A percentile compares a stretch with the other conserved stretches of the same genome.
phyloP scores from a whole-genome alignment of 306 rosid species.

The Alnus rubra region DNA sequence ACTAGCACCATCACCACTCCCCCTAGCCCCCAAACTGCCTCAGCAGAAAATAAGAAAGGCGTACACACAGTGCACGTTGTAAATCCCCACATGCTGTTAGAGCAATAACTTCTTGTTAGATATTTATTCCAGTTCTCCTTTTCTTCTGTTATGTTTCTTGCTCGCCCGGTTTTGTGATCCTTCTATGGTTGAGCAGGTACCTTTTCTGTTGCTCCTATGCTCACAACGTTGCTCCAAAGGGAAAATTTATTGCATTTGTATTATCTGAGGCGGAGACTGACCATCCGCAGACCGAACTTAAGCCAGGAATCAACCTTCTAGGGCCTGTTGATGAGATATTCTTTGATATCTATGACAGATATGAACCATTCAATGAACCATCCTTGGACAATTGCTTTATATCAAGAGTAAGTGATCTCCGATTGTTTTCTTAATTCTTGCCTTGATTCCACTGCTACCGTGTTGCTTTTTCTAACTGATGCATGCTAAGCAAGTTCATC shows the following conservation, averaged over 20 bases:
- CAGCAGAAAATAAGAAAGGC: too few species aligned
- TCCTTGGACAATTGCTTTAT: constrained; percentile 85
- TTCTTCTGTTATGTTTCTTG: neutral
- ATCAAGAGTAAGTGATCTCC: constrained; percentile 62
- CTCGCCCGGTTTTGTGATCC: neutral
- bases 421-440: neutral
- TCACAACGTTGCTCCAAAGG: constrained; percentile 96
- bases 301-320: constrained; percentile 86
- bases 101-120: neutral
- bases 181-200: constrained; percentile 58
- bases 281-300: constrained; percentile 77
- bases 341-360: constrained; percentile 85
- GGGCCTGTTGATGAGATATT: constrained; percentile 92
- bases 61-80: neutral
- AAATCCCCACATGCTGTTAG: neutral
- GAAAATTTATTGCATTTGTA: constrained; percentile 92
- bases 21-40: neutral
- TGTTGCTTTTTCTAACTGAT: neutral
- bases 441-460: neutral
- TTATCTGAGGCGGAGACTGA: constrained; percentile 95
- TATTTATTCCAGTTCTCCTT: neutral
- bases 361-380: constrained; percentile 86
- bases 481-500: neutral
- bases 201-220: constrained; percentile 93
- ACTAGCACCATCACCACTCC: neutral